Conservation (phyloP, 1,139 yeast species). For the Pneumocystis jirovecii region DNA sequence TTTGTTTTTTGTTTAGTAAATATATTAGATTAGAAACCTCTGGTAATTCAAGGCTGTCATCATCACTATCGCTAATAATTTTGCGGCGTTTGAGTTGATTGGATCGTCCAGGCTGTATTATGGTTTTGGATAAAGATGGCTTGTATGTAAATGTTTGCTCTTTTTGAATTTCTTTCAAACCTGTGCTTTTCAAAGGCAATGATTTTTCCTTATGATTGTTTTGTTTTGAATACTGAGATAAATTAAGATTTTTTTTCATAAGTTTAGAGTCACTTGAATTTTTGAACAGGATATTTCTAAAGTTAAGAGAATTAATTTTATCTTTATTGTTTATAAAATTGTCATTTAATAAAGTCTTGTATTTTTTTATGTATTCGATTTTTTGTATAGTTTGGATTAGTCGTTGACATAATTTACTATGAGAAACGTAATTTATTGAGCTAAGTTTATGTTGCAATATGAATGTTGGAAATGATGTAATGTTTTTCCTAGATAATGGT, state of each 20-base stretch:
- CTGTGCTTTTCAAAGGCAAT: background rate
- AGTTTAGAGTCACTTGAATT: background rate
- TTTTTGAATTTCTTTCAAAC: background rate
- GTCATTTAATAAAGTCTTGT: background rate
- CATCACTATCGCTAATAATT: background rate
- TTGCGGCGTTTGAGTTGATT: background rate
- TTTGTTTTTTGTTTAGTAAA: background rate
- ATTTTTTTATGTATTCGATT: background rate
- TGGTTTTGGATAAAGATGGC: background rate
- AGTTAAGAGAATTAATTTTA: background rate
- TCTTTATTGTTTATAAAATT: background rate
- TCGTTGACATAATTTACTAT: background rate
- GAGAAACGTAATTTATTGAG: background rate
- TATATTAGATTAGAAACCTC: background rate
- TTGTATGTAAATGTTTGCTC: background rate
- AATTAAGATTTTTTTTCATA: background rate
- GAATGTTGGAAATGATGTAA: background rate
- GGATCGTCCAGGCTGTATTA: background rate
- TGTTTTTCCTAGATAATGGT: background rate
- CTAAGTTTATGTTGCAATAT: background rate
- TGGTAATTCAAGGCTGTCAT: background rate
- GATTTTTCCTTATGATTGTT: background rate
- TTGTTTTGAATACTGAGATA: background rate
- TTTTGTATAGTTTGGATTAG: background rate
- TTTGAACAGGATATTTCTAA: background rate